These are phyloP conservation scores for Fomitiporia mediterranea DNA, from an alignment of 1,284 basidiomycete genomes.

Conservation along the genomic window DNA sequence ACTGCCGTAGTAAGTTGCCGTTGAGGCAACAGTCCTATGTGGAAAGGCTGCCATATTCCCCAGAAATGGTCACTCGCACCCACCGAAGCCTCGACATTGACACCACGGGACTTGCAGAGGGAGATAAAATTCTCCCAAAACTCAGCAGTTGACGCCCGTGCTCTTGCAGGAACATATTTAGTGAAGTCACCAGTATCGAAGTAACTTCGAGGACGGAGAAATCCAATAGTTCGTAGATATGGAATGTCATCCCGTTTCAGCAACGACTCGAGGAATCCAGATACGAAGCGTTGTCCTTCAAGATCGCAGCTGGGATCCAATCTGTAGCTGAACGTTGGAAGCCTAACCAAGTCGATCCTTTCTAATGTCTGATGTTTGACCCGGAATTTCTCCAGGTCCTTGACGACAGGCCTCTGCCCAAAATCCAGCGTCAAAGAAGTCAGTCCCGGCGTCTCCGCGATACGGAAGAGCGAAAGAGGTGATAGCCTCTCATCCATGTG, in stretches of 20 bases:
- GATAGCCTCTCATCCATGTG: background rate
- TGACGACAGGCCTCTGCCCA: background rate
- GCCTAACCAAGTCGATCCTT: background rate
- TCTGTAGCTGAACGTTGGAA: conserved; percentile 5
- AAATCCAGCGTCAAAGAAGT: conserved; percentile 11
- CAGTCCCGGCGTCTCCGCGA: background rate
- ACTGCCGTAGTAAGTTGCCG: too few relatives aligned
- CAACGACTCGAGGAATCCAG: conserved; percentile 9
- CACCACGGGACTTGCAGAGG: background rate
- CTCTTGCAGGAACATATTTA: background rate
- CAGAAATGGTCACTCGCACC: conserved; percentile 13
- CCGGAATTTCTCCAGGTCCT: background rate
- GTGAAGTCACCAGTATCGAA: background rate
- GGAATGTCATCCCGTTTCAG: conserved; percentile 4
- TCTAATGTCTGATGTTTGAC: background rate
- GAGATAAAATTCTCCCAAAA: conserved; percentile 12
- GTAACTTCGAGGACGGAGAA: conserved; percentile 13
- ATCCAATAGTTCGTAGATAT: conserved; percentile 10
- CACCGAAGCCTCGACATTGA: conserved; percentile 14
- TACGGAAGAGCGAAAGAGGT: background rate
- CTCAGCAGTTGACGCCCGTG: background rate
- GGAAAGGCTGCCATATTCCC: conserved; percentile 14
- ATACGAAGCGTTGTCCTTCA: background rate
- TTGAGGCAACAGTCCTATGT: conserved; percentile 8
- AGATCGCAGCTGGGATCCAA: background rate